phyloP scores from a whole-genome alignment of 2,329 filamentous ascomycete genomes.

The Aureobasidium sp. region DNA sequence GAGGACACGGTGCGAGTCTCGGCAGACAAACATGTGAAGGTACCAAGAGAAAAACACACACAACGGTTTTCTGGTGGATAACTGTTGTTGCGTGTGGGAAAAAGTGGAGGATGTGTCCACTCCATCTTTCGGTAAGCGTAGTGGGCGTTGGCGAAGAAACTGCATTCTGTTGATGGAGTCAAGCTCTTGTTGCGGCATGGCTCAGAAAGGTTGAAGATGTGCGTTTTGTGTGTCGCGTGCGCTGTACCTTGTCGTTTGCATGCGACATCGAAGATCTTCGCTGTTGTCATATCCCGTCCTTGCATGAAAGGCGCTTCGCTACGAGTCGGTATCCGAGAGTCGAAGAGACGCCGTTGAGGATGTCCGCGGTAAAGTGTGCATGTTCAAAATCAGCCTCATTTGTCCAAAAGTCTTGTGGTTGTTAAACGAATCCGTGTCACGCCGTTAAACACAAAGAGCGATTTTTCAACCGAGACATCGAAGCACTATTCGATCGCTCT shows the following conservation, averaged over 20 bases:
- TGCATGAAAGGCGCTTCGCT: neutral
- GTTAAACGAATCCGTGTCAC: neutral
- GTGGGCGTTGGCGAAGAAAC: neutral
- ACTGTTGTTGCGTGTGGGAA: neutral
- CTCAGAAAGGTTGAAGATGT: neutral
- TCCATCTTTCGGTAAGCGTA: neutral
- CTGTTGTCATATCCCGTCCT: neutral
- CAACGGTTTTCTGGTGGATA: neutral
- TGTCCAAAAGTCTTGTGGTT: neutral
- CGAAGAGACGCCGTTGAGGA: neutral
- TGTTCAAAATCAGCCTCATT: neutral
- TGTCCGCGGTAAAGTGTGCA: neutral
- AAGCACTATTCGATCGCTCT: neutral
- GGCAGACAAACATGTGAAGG: neutral
- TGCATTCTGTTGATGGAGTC: neutral
- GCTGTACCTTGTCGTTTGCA: neutral
- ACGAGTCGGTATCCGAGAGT: neutral
- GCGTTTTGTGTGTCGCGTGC: neutral
- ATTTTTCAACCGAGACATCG: constrained; percentile 1
- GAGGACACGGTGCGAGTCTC: neutral
- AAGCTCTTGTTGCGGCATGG: neutral
- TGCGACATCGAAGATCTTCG: neutral
- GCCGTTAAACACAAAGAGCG: neutral
- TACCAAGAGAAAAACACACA: neutral
- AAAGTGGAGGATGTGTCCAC: constrained; percentile 2